Base-by-base conservation (phyloP, 495 filamentous ascomycete genomes). In the Aspergillus cavernicola region DNA sequence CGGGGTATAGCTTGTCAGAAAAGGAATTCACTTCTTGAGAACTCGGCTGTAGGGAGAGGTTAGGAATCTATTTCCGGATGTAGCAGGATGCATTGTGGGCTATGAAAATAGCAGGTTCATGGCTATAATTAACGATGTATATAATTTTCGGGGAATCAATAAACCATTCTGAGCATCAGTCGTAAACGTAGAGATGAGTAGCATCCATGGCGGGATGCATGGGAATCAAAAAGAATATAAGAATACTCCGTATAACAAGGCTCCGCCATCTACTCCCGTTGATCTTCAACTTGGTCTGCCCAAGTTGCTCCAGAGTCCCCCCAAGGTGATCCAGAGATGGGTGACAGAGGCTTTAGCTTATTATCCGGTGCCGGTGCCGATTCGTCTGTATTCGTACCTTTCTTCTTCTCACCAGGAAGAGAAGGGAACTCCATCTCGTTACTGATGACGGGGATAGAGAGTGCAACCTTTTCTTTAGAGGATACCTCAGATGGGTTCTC, bases 401-500 rank as follows among this genome's bases (percentile, higher is more conserved):
- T 63, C 50, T 61, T 70, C 11, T 57, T 38, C 8, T 60, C 58
- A 3, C 56, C 64, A 0, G 75, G 74, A 0, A 79, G 60, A 28
- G 76, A 66, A 11, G 76, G 76, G 51, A 79, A 79, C 16, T 71
- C 69, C 13, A 49, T 51, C 29, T 74, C 67, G 32, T 69, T 65
- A 22, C 62, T 63, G 18, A 70, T 47, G 2, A 54, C 62, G 11
- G 65, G 67, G 7, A 60, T 52, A 28, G 59, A 29, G 9, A 56
- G 43, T 23, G 54, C 53, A 13, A 53, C 31, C 20, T 58, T 61
- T 4, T 41, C 39, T 23, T 58, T 58, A 2, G 56, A 44, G 6
- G 65, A 22, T 12, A 62, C 56, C 6, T 62, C 61, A 24, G 59
- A 29, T 5, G 63, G 9, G 22, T 33, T 55, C 12, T 64, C 52